Conservation (phyloP, 352 stramenopile genomes). For the Nothophytophthora sp. region DNA sequence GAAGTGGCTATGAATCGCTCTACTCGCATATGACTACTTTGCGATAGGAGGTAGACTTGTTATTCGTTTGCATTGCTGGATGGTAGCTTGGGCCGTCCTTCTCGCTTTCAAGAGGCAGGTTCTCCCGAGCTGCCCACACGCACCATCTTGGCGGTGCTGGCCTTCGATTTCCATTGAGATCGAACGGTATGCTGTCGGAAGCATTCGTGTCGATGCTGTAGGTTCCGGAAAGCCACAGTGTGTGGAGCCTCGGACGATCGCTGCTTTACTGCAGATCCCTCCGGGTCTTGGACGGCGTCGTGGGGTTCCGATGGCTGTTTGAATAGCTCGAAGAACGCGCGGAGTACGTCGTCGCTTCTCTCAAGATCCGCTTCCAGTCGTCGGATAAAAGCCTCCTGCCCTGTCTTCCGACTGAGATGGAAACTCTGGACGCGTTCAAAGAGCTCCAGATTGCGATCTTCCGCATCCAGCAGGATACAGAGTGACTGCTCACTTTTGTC, state of each 20-base stretch:
- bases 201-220: constrained; percentile 60
- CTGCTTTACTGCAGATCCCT: not conserved
- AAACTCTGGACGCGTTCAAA: constrained; percentile 42
- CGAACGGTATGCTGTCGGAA: constrained; percentile 43
- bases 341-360: constrained; percentile 52
- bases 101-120: not conserved
- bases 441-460: constrained; percentile 52
- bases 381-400: constrained; percentile 15
- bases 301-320: not conserved
- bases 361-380: constrained; percentile 39
- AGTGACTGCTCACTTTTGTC: constrained; percentile 18
- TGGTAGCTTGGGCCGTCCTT: no score
- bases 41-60: no score
- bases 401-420: constrained; percentile 8
- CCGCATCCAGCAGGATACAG: constrained; percentile 56
- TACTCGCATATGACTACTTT: no score
- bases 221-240: constrained; percentile 24
- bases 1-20: no score
- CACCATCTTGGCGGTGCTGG: not conserved
- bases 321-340: constrained; percentile 41
- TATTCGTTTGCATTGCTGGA: no score
- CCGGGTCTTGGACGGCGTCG: not conserved
- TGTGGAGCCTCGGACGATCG: not conserved
- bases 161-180: constrained; percentile 39
- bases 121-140: no score